These are phyloP conservation scores for Pholiota molesta DNA, from an alignment of 768 basidiomycete species.

Conservation along the genomic window DNA sequence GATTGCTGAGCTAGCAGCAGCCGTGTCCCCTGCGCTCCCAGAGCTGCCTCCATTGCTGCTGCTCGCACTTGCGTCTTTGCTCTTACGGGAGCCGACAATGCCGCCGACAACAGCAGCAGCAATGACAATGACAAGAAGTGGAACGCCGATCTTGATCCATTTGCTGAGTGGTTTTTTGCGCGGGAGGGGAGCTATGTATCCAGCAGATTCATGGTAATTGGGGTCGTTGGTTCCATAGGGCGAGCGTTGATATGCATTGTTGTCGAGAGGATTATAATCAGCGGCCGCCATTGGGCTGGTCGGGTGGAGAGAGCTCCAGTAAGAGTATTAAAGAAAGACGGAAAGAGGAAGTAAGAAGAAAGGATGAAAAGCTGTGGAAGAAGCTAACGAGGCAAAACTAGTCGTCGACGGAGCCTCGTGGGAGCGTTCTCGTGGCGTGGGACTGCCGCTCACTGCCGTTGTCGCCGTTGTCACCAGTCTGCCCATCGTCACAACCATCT, in stretches of 20 bases:
- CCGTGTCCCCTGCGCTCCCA: conserved; percentile 42
- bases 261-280: conserved; percentile 30
- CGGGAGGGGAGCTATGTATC: conserved; percentile 60
- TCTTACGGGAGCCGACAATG: conserved; percentile 70
- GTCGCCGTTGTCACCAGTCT: not conserved
- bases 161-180: conserved; percentile 59
- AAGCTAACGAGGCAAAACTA: conserved; percentile 12
- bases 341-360: conserved; percentile 7
- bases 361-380: conserved; percentile 8
- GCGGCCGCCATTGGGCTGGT: conserved; percentile 37
- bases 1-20: conserved; percentile 56
- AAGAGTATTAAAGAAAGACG: conserved; percentile 26
- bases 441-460: conserved; percentile 2
- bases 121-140: conserved; percentile 64
- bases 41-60: conserved; percentile 40
- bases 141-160: conserved; percentile 79
- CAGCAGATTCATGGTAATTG: conserved; percentile 70
- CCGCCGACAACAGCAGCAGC: conserved; percentile 75
- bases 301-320: conserved; percentile 26
- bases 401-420: conserved; percentile 11
- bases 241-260: conserved; percentile 23
- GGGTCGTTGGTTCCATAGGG: conserved; percentile 59
- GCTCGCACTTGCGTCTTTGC: conserved; percentile 39
- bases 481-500: conserved; percentile 3
- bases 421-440: conserved; percentile 21